Conservation (phyloP, 305 asterid genomes). For the Withania somnifera region DNA sequence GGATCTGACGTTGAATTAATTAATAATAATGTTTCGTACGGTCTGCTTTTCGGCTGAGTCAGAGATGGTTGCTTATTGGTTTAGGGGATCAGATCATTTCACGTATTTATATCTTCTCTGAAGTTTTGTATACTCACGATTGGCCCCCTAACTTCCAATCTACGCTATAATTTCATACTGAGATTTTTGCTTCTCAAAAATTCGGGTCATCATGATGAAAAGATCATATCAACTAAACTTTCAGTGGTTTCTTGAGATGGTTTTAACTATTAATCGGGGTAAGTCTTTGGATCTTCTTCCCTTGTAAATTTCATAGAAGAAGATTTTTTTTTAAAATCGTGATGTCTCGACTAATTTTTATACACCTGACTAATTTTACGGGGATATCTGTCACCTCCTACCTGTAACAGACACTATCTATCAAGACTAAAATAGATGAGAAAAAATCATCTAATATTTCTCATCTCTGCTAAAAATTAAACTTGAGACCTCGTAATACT, state of each 20-base stretch:
- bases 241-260: neutral
- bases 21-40: neutral
- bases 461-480: too few species aligned
- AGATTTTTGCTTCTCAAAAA: neutral
- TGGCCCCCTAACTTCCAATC: neutral
- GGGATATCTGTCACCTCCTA: too few species aligned
- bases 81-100: neutral
- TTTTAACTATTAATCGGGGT: neutral
- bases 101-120: neutral
- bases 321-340: too few species aligned
- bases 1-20: neutral
- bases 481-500: too few species aligned
- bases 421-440: too few species aligned
- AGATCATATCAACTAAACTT: too few species aligned
- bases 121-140: neutral
- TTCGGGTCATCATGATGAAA: neutral
- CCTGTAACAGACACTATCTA: too few species aligned
- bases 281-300: neutral
- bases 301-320: neutral
- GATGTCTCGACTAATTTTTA: too few species aligned
- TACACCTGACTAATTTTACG: too few species aligned
- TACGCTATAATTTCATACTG: neutral
- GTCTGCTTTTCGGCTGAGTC: neutral
- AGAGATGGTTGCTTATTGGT: neutral
- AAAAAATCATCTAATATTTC: too few species aligned